Evolutionary conservation across 148 eudicot species (phyloP).

Genomic region (Persicaria maculosa): DNA sequence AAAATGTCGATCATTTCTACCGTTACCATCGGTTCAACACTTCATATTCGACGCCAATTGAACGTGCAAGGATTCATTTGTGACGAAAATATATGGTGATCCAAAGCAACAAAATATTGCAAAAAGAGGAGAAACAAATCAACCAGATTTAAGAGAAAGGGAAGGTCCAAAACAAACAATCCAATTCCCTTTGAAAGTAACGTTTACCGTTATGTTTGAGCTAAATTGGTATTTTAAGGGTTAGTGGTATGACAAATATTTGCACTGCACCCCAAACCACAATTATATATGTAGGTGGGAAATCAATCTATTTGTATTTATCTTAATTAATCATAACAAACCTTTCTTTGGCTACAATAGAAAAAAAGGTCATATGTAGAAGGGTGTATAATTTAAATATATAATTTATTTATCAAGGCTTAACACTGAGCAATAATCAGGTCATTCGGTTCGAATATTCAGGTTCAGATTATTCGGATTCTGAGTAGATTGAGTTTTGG

Average conservation of each 20-base stretch:
- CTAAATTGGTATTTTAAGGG: neutral
- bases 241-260: constrained; percentile 9
- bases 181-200: neutral
- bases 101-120: neutral
- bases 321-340: neutral
- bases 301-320: neutral
- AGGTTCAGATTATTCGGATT: no score
- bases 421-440: no score
- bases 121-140: neutral
- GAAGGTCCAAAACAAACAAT: neutral
- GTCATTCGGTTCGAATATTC: no score
- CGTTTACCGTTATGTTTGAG: neutral
- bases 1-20: no score
- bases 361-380: no score
- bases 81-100: neutral
- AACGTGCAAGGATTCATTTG: neutral
- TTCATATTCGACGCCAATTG: no score
- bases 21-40: no score
- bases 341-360: no score
- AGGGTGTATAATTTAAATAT: no score
- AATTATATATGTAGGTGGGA: neutral
- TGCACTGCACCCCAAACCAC: neutral
- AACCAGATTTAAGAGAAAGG: constrained; percentile 5
- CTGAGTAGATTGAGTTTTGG: no score
- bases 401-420: no score